These are phyloP conservation scores for Galeopsis tetrahit DNA, from an alignment of 257 asterid species.

Conservation along the genomic window DNA sequence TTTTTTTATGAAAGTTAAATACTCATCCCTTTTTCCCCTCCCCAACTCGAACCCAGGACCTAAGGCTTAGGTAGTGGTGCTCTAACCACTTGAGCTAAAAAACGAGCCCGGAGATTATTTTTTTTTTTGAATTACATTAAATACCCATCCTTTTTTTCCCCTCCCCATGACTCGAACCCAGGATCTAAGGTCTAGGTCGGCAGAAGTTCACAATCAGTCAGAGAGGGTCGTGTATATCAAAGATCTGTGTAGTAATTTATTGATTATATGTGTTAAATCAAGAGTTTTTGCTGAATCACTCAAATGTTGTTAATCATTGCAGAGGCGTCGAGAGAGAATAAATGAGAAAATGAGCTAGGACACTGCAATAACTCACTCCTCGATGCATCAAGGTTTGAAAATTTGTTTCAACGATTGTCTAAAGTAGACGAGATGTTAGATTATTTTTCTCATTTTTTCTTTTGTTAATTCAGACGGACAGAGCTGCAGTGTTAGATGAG, in stretches of 20 bases:
- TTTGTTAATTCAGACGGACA: conserved; percentile 61
- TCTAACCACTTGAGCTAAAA: no score
- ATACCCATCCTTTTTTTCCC: no score
- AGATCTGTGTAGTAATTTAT: background rate
- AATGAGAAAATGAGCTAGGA: conserved; percentile 81
- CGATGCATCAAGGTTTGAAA: conserved; percentile 76
- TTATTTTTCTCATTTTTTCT: conserved; percentile 23
- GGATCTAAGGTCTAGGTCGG: no score
- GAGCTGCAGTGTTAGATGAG: conserved; percentile 84
- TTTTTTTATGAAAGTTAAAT: no score
- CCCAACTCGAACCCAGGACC: no score
- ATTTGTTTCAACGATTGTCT: background rate
- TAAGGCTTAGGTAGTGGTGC: no score
- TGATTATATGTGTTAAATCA: background rate
- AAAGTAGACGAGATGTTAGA: background rate
- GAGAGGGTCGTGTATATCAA: conserved; percentile 51
- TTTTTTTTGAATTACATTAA: no score
- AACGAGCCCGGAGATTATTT: conserved; percentile 59
- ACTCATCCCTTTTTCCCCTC: no score
- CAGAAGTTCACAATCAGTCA: conserved; percentile 79
- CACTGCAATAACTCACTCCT: conserved; percentile 79
- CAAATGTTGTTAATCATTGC: conserved; percentile 26
- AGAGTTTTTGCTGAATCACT: conserved; percentile 18
- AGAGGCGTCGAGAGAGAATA: conserved; percentile 89
- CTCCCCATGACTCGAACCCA: no score